Evolutionary conservation across 2,329 filamentous ascomycete genomes (phyloP).

Genomic region (Aspergillus vadensis): DNA sequence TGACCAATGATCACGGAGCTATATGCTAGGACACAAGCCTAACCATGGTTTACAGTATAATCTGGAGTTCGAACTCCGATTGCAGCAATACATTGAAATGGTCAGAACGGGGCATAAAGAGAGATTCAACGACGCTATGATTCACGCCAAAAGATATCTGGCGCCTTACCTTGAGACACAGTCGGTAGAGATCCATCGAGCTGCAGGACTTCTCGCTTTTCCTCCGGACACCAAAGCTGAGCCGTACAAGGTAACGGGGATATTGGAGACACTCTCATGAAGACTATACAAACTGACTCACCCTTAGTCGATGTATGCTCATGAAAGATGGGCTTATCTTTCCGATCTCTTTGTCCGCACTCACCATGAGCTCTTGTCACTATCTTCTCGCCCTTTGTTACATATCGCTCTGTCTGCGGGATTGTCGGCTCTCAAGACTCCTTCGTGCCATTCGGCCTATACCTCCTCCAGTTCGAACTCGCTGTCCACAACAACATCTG

Average conservation of each 20-base stretch:
- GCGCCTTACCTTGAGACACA: slow-evolving; percentile 69
- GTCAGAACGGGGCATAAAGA: slow-evolving; percentile 66
- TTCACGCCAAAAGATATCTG: slow-evolving; percentile 81
- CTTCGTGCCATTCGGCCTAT: slow-evolving; percentile 77
- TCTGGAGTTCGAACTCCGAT: slow-evolving; percentile 87
- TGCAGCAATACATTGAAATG: slow-evolving; percentile 94
- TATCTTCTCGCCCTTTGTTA: slow-evolving; percentile 80
- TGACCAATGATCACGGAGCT: not conserved
- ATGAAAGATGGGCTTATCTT: slow-evolving; percentile 72
- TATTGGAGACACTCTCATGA: not conserved
- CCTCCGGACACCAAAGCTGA: slow-evolving; percentile 61
- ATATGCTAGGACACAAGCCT: not conserved
- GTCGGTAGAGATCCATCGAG: slow-evolving; percentile 67
- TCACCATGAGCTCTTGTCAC: slow-evolving; percentile 80
- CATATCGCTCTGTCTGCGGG: slow-evolving; percentile 90
- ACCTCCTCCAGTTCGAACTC: slow-evolving; percentile 57
- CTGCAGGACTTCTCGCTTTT: slow-evolving; percentile 79
- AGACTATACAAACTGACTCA: slow-evolving; percentile 9
- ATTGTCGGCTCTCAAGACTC: slow-evolving; percentile 92
- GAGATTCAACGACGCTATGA: slow-evolving; percentile 74
- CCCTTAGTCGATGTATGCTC: slow-evolving; percentile 68
- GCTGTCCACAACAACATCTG: slow-evolving; percentile 64
- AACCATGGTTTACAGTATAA: slow-evolving; percentile 58
- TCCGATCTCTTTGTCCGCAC: slow-evolving; percentile 80
- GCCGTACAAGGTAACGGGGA: slow-evolving; percentile 57